Base-by-base conservation (phyloP, 306 rosid genomes). In the Corylus heterophylla region DNA sequence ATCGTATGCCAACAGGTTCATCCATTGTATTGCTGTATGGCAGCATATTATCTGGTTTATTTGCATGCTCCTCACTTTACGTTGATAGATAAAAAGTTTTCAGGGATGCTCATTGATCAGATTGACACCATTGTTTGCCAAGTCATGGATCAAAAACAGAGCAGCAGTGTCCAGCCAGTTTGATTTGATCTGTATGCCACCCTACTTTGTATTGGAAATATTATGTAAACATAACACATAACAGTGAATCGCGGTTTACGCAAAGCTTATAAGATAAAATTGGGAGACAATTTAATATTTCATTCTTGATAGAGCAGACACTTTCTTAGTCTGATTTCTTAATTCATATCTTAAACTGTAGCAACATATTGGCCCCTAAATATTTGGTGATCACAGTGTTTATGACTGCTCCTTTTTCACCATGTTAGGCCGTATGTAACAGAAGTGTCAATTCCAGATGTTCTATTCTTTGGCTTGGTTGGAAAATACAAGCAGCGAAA, bases 181-280 rank as follows among this genome's bases (percentile, higher is more conserved):
- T 49, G 52, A 42, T 49, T 49, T 11, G 14, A 59, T 20, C 39
- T 22, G 45, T 2, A 25, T 12, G 17, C 13, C 31, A 59, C 66
- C 66, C 66, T 59, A 11, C 37, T 25, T 59, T 59, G 66, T 59
- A 59, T 59, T 59, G 70, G 45, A 37, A 37, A 64, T 64, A 18
- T 35, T 18, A 64, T 64, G 48, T 17, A 64, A 64, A 31, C 12
- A 64, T 64, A 64, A 64, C 31, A 44, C 22, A 64, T 7, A 20
- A 17, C n/a, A 39, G 47, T 5, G 31, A 4, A 59, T 9, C 39
- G n/a, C 66, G 25, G 31, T 8, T 64, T 64, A 8, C n/a, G 4
- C 35, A 29, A 6, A 62, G n/a, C 13, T 62, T 62, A 62, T 29
- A 62, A 52, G n/a, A 52, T 4, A 52, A 52, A 62, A 12, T 4